Base-by-base conservation (phyloP, 148 eudicot species). In the Limonium bicolor region DNA sequence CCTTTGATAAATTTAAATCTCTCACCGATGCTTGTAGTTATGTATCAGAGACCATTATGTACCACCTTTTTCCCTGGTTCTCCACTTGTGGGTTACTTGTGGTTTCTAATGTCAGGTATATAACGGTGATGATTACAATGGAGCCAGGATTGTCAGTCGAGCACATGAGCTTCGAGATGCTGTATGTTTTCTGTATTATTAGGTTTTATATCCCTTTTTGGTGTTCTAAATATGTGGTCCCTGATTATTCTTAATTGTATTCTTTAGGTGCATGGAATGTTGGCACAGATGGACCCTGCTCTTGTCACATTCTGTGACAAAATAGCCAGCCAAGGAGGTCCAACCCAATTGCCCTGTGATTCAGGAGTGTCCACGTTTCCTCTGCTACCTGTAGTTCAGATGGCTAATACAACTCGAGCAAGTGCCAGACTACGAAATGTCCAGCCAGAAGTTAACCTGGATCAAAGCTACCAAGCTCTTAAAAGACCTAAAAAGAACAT, bases 111-210 rank as follows among this genome's bases (percentile, higher is more conserved):
- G 2, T 46, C 77, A 92, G 99, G 82, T 47, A 47, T 92, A 92
- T 49, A 92, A 92, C 27, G 93, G 99, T 51, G 78, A 92, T 58
- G 99, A 92, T 62, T 92, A 92, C 70, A 92, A 78, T 58, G 99
- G 99, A 61, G 83, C 99, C 51, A 76, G 99, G 59, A 92, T 92
- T 59, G 99, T 92, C 42, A 92, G 99, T 64, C 71, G 99, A 72
- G 99, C 99, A 45, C 54, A 76, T 47, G 99, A 92, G 51, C 95
- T 92, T 59, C 95, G 94, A 48, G 99, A 92, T 72, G 60, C 94
- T 27, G 97, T 90, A 75, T 45, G 86, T 63, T 21, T 39, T 17
- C 23, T 15, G 7, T 21, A 37, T 20, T 40, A 12, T 3, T 32
- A 2, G 20, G n/a, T 2, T 17, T 33, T 25, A 53, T 56, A 20